phyloP scores from a whole-genome alignment of 2,329 filamentous ascomycete genomes.

The Trichophyton rubrum region DNA sequence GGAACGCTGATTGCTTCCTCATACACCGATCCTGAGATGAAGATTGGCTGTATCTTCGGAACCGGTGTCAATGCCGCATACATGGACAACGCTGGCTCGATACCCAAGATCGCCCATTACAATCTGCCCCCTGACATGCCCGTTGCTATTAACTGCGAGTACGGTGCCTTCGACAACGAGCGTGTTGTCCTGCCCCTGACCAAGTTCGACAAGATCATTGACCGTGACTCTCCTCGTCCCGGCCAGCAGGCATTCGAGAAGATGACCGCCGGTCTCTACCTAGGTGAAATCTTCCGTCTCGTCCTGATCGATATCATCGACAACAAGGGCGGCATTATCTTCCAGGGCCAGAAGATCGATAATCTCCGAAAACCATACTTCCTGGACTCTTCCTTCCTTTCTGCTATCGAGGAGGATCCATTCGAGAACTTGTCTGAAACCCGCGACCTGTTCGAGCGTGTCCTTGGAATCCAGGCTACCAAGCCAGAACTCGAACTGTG shows the following conservation, averaged over 20 bases:
- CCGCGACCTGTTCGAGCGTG: constrained; percentile 63
- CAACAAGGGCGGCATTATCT: constrained; percentile 60
- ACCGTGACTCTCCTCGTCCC: constrained; percentile 81
- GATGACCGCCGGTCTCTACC: constrained; percentile 90
- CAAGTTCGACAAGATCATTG: constrained; percentile 73
- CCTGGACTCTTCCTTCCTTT: constrained; percentile 86
- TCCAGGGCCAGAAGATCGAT: constrained; percentile 68
- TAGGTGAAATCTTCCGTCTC: constrained; percentile 88
- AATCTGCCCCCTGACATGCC: constrained; percentile 72
- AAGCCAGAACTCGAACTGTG: constrained; percentile 77
- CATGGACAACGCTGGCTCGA: constrained; percentile 83
- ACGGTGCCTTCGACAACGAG: constrained; percentile 93
- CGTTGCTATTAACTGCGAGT: constrained; percentile 97
- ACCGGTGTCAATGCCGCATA: constrained; percentile 98
- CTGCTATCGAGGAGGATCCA: constrained; percentile 85
- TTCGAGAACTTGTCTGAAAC: constrained; percentile 93
- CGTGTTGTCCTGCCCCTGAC: constrained; percentile 76
- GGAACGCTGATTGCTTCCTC: constrained; percentile 92
- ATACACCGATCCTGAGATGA: constrained; percentile 89
- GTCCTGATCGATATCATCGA: constrained; percentile 77
- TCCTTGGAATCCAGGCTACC: constrained; percentile 58
- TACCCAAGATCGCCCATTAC: constrained; percentile 87
- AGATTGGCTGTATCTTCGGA: constrained; percentile 94
- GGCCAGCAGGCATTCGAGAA: constrained; percentile 95
- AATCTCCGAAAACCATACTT: constrained; percentile 76